Percentiles rank a stretch among this genome's conserved stretches.
These are phyloP conservation scores for Bondarzewia mesenterica DNA, from an alignment of 1,284 basidiomycete genomes.

Conservation along the genomic window DNA sequence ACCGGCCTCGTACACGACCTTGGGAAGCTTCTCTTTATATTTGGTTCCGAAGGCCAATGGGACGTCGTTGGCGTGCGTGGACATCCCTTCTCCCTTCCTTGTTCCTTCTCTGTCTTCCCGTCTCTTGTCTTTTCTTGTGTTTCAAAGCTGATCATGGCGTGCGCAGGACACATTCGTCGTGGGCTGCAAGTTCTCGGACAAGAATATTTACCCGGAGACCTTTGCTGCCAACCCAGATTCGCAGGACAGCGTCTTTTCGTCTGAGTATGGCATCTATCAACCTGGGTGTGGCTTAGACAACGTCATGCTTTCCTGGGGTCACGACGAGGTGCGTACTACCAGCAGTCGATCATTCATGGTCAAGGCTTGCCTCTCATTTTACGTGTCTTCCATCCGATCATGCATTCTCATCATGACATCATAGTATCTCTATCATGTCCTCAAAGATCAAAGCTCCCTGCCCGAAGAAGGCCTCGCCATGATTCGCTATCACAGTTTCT, in stretches of 20 bases:
- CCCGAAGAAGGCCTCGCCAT: conserved; percentile 81
- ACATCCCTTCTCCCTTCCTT: not conserved
- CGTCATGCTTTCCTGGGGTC: conserved; percentile 87
- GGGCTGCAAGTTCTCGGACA: conserved; percentile 78
- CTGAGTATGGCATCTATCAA: conserved; percentile 80
- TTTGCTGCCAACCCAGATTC: conserved; percentile 76
- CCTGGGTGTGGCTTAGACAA: conserved; percentile 83
- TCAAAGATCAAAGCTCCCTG: conserved; percentile 73
- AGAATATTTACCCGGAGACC: conserved; percentile 82
- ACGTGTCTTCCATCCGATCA: not conserved
- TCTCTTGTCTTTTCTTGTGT: conserved; percentile 1
- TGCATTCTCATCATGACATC: no score
- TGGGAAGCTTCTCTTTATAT: conserved; percentile 77
- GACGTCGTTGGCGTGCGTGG: conserved; percentile 77
- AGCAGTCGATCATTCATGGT: not conserved
- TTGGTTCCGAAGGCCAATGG: conserved; percentile 85
- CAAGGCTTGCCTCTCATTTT: not conserved
- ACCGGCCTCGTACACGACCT: conserved; percentile 85
- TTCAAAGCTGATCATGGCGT: no score
- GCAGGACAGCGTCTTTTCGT: conserved; percentile 63
- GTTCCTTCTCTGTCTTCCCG: no score
- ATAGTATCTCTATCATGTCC: conserved; percentile 70
- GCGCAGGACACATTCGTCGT: conserved; percentile 85
- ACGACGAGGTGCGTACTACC: conserved; percentile 63
- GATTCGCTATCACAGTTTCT: conserved; percentile 93